Conservation (phyloP, 306 rosid species). For the Bauhinia variegata region DNA sequence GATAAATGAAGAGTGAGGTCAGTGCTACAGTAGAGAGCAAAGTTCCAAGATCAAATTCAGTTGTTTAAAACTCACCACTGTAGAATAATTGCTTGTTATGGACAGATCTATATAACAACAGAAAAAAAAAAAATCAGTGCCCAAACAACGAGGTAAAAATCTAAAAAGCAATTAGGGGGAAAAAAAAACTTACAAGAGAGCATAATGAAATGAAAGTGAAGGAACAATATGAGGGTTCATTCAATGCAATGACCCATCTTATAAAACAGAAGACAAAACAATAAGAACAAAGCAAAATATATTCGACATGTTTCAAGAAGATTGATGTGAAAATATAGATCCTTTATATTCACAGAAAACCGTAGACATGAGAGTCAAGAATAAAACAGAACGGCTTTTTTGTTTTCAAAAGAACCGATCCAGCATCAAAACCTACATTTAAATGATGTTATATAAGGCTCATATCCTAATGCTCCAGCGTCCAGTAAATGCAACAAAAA, state of each 20-base stretch:
- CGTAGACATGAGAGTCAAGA: background rate
- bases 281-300: constrained; percentile 21
- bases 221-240: constrained; percentile 11
- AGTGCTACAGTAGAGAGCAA: background rate
- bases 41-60: constrained; percentile 25
- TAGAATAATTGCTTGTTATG: constrained; percentile 53
- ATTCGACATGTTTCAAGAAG: background rate
- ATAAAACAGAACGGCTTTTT: background rate
- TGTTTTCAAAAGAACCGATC: constrained; percentile 9
- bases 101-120: constrained; percentile 55
- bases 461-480: constrained; percentile 22
- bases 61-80: constrained; percentile 56
- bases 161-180: background rate
- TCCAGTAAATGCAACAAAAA: background rate
- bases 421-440: too few species aligned
- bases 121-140: constrained; percentile 46
- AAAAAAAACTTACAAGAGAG: constrained; percentile 23
- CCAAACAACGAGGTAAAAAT: constrained; percentile 23
- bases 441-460: constrained; percentile 1
- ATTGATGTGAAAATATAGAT: background rate
- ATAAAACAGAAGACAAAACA: constrained; percentile 18
- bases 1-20: constrained; percentile 24
- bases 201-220: background rate
- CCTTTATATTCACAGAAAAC: constrained; percentile 7
- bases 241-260: constrained; percentile 14